These are phyloP conservation scores for Penicillium sumatraense DNA, from an alignment of 2,329 filamentous ascomycete genomes.

Conservation along the genomic window DNA sequence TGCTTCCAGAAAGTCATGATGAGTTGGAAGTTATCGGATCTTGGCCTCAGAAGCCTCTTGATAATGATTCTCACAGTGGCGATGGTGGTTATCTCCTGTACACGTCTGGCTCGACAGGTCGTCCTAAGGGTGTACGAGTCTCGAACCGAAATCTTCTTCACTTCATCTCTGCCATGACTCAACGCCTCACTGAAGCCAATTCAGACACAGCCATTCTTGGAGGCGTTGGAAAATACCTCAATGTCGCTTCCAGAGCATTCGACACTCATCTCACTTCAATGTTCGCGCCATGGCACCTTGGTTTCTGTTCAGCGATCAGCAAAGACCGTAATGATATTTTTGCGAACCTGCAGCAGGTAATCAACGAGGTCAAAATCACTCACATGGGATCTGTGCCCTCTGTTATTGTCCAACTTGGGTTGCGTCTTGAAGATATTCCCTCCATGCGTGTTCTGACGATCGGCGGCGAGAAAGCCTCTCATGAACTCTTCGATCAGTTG, in stretches of 20 bases:
- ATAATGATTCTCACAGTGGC: background rate
- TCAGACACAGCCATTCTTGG: background rate
- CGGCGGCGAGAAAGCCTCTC: background rate
- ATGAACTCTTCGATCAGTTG: background rate
- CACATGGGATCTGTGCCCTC: background rate
- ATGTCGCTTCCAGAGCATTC: background rate
- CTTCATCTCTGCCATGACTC: background rate
- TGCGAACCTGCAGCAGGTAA: background rate
- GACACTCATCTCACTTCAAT: background rate
- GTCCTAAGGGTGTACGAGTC: background rate
- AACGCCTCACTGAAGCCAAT: background rate
- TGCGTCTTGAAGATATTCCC: background rate
- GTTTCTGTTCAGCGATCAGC: background rate
- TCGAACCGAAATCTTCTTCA: background rate
- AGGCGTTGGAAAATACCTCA: background rate
- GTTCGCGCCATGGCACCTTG: background rate
- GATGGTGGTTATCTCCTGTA: background rate
- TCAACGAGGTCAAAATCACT: background rate
- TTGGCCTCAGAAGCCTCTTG: background rate
- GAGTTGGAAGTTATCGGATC: background rate
- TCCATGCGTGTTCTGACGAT: background rate
- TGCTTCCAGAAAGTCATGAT: background rate
- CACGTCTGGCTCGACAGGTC: background rate
- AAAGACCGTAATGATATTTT: background rate
- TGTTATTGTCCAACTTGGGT: background rate